Percentiles rank a stretch among this genome's conserved stretches.
phyloP scores from a whole-genome alignment of 768 basidiomycete species.

The Mycena galopus region DNA sequence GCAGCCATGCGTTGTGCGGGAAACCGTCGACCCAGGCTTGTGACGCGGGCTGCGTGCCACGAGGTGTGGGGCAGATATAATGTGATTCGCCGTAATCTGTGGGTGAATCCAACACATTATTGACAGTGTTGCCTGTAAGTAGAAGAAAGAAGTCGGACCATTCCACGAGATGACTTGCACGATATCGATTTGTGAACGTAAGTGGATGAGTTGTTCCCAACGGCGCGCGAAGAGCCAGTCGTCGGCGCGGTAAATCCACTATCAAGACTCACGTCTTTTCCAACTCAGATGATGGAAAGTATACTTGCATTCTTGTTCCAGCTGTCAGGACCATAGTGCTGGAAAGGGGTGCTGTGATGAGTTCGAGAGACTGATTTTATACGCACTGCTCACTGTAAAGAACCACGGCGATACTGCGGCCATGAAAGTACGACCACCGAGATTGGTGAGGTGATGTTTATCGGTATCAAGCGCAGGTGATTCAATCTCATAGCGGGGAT shows the following conservation, averaged over 20 bases:
- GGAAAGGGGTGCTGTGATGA: too few relatives aligned
- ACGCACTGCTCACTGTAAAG: slow-evolving; percentile 59
- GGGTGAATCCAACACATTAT: neutral
- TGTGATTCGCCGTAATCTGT: slow-evolving; percentile 57
- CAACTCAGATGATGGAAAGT: neutral
- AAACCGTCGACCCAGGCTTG: slow-evolving; percentile 57
- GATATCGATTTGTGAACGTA: slow-evolving; percentile 53
- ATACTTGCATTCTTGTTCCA: slow-evolving; percentile 57
- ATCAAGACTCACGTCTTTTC: neutral
- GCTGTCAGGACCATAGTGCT: slow-evolving; percentile 59
- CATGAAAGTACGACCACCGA: slow-evolving; percentile 39
- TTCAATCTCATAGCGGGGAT: slow-evolving; percentile 41
- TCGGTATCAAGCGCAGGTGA: slow-evolving; percentile 41
- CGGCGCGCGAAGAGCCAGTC: slow-evolving; percentile 64
- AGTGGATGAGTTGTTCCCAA: slow-evolving; percentile 65
- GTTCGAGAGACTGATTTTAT: too few relatives aligned
- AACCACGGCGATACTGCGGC: slow-evolving; percentile 66
- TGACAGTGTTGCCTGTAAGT: neutral
- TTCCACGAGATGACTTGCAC: slow-evolving; percentile 72
- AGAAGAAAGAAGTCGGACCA: slow-evolving; percentile 42
- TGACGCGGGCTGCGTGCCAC: slow-evolving; percentile 54
- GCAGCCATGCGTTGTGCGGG: slow-evolving; percentile 48
- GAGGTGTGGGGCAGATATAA: slow-evolving; percentile 61
- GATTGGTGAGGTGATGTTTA: slow-evolving; percentile 28
- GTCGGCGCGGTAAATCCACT: slow-evolving; percentile 64